Evolutionary conservation across 495 filamentous ascomycete species (phyloP).

Genomic region (Xylaria palmicola): DNA sequence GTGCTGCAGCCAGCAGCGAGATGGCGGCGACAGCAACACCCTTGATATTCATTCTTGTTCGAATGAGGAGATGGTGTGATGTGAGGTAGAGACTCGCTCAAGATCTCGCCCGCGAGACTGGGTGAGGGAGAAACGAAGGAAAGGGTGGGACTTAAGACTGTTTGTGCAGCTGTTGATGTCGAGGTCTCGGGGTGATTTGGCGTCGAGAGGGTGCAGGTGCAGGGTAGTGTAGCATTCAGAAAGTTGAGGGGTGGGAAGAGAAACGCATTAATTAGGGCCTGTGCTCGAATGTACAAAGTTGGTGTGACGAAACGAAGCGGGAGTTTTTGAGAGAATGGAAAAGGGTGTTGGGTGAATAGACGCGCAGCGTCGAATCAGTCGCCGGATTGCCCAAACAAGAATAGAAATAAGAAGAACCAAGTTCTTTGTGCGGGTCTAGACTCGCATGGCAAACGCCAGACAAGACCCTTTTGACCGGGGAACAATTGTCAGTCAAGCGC

Average conservation of each 20-base stretch:
- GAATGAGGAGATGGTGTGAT: neutral
- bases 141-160: constrained; percentile 6
- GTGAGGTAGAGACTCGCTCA: neutral
- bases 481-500: constrained; percentile 16
- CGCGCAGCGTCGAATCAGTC: constrained; percentile 1
- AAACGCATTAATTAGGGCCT: neutral
- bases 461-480: constrained; percentile 22
- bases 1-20: constrained; percentile 36
- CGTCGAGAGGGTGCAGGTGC: neutral
- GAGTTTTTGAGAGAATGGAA: neutral
- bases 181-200: constrained; percentile 2
- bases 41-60: constrained; percentile 16
- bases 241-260: neutral
- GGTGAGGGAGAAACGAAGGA: neutral
- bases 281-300: neutral
- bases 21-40: constrained; percentile 20
- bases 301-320: neutral
- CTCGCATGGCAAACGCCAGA: constrained; percentile 3
- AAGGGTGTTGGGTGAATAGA: neutral
- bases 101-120: constrained; percentile 12
- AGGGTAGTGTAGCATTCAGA: neutral
- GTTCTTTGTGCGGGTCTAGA: constrained; percentile 21
- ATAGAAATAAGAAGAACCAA: constrained; percentile 22
- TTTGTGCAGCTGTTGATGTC: constrained; percentile 8
- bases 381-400: neutral